Base-by-base conservation (phyloP, 805 yeast species). In the Myxozyma nipponensis region DNA sequence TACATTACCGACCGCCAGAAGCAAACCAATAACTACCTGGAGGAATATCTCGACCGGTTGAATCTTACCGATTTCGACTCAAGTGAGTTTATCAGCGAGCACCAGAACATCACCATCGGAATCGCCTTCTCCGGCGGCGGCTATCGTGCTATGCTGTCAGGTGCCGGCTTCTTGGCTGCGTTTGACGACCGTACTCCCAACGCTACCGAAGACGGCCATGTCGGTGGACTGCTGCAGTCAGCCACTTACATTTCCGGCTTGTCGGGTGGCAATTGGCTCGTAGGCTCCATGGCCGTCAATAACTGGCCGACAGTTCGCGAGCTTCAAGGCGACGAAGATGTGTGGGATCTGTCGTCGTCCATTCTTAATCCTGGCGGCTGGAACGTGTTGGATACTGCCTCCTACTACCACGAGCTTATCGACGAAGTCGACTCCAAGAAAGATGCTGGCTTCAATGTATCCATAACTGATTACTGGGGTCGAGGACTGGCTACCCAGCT, bases 51-150 rank as follows among this genome's bases (percentile, higher is more conserved):
- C 45, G 63, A 67, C 30, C 68, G 73, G 18, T 70, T 76, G 23
- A 72, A 72, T 49, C 59, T 80, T 66, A 64, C 70, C 15, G 79
- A 73, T 54, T 77, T 79, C 56, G 74, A 77, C 54, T 75, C 76
- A 1, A 44, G 58, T 22, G 44, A 39, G 9, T 62, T 66, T 39
- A 39, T 66, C 40, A 49, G 52, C 34, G 52, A 44, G 22, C 42
- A 64, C 49, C 56, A 63, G 9, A 44, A 58, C 18, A 43, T 66
- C 41, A 46, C 47, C 15, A 55, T 67, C 26, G 75, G 73, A 5
- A 52, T 70, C 15, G 82, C 88, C 4, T 80, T 82, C 58, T 79
- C 87, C 17, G 96, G 96, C 40, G 97, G 97, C 60, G 97, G 97
- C 3, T 89, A 85, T 65, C 74, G 96, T 56, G 93, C 95, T 32